Evolutionary conservation across 345 rosid genomes (phyloP).

Genomic region (Trapa bicornis): DNA sequence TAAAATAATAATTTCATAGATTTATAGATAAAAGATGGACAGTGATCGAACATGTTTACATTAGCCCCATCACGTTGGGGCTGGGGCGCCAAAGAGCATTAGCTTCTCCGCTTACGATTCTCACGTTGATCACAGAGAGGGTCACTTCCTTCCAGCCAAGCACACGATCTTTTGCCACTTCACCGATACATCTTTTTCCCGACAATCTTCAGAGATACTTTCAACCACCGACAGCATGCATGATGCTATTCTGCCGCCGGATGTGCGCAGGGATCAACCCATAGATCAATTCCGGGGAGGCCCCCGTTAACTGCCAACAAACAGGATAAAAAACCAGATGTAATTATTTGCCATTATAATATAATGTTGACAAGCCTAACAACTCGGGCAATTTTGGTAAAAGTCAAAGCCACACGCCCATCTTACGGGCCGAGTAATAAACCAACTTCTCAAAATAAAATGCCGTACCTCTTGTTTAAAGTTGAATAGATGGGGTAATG

Average conservation of each 20-base stretch:
- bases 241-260: constrained; percentile 31
- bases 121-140: neutral
- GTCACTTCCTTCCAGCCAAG: neutral
- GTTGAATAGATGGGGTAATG: constrained; percentile 57
- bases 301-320: constrained; percentile 40
- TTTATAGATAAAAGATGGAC: neutral
- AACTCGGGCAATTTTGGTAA: too few relatives aligned
- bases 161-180: neutral
- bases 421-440: too few relatives aligned
- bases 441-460: too few relatives aligned
- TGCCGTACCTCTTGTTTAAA: constrained; percentile 54
- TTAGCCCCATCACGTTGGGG: neutral
- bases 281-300: constrained; percentile 54
- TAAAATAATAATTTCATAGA: constrained; percentile 4
- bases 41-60: constrained; percentile 6
- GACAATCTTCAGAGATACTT: neutral
- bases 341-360: too few relatives aligned
- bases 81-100: neutral
- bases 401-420: too few relatives aligned
- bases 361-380: too few relatives aligned
- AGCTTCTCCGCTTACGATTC: neutral
- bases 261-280: constrained; percentile 63
- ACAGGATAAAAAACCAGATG: neutral
- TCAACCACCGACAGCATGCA: constrained; percentile 27
- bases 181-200: neutral